Base-by-base conservation (phyloP, 192 early-diverging fungal genomes). In the Linnemannia schmuckeri region DNA sequence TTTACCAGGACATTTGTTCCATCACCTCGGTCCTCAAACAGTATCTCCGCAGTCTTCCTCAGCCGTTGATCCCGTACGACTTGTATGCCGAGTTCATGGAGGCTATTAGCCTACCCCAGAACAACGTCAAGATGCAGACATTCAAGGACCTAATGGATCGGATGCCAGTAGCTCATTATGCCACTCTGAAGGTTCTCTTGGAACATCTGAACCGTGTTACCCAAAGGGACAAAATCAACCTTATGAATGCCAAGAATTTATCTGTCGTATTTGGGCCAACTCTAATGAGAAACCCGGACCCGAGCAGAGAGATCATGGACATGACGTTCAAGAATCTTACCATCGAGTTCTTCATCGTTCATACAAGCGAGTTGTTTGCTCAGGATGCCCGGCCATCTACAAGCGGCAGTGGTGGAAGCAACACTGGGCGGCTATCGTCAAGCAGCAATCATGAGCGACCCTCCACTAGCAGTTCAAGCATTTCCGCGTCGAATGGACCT, bases 231-330 rank as follows among this genome's bases (percentile, higher is more conserved):
- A 80, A 83, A 55, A 87, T 91, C 41, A 99, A 99, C 87, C 93
- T 95, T 44, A 99, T 99, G 98, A 95, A 93, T 7, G 84, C 96
- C 52, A 96, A 97, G 81, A 99, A 99, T 78, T 87, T 99, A 57
- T 93, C 96, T 27, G 97, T 98, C 37, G 96, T 99, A 30, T 98
- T 99, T 94, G 97, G 95, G 8, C 97, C 96, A 10, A 98, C 96
- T 9, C 81, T 99, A 49, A 83, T 96, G 90, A 92, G 93, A 15
- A 92, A 92, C 83, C 89, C 85, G 10, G 90, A 95, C 72, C 78
- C 94, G 33, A 87, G 90, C n/a, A 81, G 88, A 35, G 95, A 96
- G 77, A 91, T 96, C 73, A 74, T 92, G 55, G 95, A 96, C 75
- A 95, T 95, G 92, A 90, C 90, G 18, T 91, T 88, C 49, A 94